Conservation (phyloP, 2,329 filamentous ascomycete genomes). For the Arthrocladium fulminans region DNA sequence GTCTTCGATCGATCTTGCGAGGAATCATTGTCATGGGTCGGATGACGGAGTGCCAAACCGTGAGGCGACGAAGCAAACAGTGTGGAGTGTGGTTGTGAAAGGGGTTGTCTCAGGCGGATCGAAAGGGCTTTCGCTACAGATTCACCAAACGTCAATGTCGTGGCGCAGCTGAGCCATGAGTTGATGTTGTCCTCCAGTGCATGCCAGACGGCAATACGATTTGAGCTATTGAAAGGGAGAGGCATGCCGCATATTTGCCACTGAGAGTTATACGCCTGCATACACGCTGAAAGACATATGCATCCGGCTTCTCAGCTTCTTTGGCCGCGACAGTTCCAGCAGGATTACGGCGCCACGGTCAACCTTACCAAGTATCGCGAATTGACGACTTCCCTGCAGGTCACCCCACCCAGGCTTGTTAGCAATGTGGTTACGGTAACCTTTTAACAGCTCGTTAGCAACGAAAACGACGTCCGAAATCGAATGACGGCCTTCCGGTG, state of each 20-base stretch:
- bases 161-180: too few relatives aligned
- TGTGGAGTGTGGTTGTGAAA: too few relatives aligned
- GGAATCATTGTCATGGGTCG: too few relatives aligned
- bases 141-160: too few relatives aligned
- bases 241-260: constrained; percentile 41
- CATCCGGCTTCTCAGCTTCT: constrained; percentile 47
- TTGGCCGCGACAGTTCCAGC: constrained; percentile 41
- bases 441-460: background rate
- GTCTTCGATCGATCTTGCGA: too few relatives aligned
- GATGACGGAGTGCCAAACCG: too few relatives aligned
- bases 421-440: background rate
- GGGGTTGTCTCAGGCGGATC: too few relatives aligned
- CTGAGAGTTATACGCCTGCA: constrained; percentile 40
- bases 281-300: constrained; percentile 44
- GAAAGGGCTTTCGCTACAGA: too few relatives aligned
- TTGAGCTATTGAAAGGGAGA: constrained; percentile 30
- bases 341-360: constrained; percentile 24
- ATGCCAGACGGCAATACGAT: constrained; percentile 41
- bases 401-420: background rate
- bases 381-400: background rate
- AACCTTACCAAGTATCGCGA: constrained; percentile 3
- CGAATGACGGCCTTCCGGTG: too few relatives aligned
- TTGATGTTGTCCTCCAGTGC: too few relatives aligned
- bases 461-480: too few relatives aligned
- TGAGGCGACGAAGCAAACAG: too few relatives aligned